phyloP scores from a whole-genome alignment of 768 basidiomycete species.

The Clitopilus passeckerianus region DNA sequence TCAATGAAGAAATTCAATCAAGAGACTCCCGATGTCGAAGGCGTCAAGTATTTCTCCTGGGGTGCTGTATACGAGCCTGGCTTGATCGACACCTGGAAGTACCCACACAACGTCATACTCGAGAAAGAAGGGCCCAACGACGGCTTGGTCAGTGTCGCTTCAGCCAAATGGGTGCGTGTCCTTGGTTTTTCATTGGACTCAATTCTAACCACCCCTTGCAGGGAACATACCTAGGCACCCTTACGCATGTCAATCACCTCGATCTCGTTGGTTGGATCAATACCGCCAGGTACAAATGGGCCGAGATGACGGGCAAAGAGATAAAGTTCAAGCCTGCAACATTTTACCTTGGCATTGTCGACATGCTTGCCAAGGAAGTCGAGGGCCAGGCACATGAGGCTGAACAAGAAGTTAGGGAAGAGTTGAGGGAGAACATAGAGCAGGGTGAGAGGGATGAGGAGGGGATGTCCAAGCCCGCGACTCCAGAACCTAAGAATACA shows the following conservation, averaged over 20 bases:
- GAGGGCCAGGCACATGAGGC: slow-evolving; percentile 36
- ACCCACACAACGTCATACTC: slow-evolving; percentile 75
- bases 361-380: slow-evolving; percentile 73
- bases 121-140: slow-evolving; percentile 92
- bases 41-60: slow-evolving; percentile 91
- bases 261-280: slow-evolving; percentile 95
- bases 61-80: slow-evolving; percentile 89
- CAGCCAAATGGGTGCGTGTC: slow-evolving; percentile 71
- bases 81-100: slow-evolving; percentile 87
- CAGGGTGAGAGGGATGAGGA: slow-evolving; percentile 4
- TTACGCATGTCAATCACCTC: slow-evolving; percentile 86
- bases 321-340: slow-evolving; percentile 90
- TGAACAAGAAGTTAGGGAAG: slow-evolving; percentile 8
- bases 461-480: background rate
- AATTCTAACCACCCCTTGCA: slow-evolving; percentile 17
- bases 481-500: background rate
- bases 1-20: slow-evolving; percentile 90
- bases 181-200: background rate
- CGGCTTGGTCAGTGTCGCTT: slow-evolving; percentile 85
- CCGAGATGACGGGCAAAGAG: slow-evolving; percentile 81
- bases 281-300: slow-evolving; percentile 82
- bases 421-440: slow-evolving; percentile 9
- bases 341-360: slow-evolving; percentile 83
- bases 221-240: slow-evolving; percentile 94
- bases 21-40: slow-evolving; percentile 70